Evolutionary conservation across 2,329 filamentous ascomycete species (phyloP).

Genomic region (Clarireedia sp.): DNA sequence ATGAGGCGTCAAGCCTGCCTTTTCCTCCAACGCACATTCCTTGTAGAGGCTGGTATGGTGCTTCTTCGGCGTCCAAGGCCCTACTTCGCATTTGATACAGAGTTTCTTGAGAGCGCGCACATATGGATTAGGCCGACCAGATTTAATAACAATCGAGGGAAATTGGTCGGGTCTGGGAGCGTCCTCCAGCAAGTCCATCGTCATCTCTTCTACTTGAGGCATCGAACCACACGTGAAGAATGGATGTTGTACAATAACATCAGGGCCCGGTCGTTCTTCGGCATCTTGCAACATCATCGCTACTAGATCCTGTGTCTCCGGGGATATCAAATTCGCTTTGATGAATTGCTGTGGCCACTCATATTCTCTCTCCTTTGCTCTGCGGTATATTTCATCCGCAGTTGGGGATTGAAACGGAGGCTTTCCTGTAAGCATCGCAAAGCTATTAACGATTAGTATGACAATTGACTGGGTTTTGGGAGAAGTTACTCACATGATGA

Average conservation of each 20-base stretch:
- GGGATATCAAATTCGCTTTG: constrained; percentile 61
- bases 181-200: constrained; percentile 46
- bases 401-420: constrained; percentile 92
- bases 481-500: constrained; percentile 66
- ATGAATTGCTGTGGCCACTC: constrained; percentile 66
- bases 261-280: constrained; percentile 65
- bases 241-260: constrained; percentile 68
- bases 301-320: constrained; percentile 71
- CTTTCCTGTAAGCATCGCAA: constrained; percentile 93
- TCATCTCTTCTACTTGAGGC: constrained; percentile 54
- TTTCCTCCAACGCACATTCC: constrained; percentile 61
- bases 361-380: constrained; percentile 63
- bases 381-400: constrained; percentile 76
- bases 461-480: not conserved
- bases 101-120: constrained; percentile 47
- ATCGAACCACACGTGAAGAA: constrained; percentile 75
- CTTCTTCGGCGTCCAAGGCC: constrained; percentile 43
- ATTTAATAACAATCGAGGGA: constrained; percentile 37
- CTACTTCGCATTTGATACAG: constrained; percentile 51
- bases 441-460: constrained; percentile 44
- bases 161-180: constrained; percentile 52
- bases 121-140: constrained; percentile 32
- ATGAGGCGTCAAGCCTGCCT: constrained; percentile 53
- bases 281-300: constrained; percentile 69
- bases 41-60: constrained; percentile 47